Evolutionary conservation across 768 basidiomycete species (phyloP).

Genomic region (Pisolithus marmoratus): DNA sequence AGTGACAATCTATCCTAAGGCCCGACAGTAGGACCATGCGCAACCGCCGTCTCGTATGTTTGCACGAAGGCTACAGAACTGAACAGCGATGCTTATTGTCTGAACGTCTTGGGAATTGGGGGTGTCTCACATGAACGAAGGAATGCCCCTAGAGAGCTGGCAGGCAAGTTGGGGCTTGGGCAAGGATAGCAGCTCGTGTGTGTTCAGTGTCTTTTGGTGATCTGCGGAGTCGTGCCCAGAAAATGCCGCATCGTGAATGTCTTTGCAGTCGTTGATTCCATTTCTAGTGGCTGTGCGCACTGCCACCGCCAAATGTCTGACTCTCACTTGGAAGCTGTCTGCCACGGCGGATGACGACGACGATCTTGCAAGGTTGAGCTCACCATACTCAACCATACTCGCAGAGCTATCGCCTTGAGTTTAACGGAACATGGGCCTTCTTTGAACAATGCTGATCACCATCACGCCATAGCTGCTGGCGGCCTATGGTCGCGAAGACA

Average conservation of each 20-base stretch:
- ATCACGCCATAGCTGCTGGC: constrained; percentile 85
- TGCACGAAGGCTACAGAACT: constrained; percentile 44
- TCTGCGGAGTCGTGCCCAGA: too few species aligned
- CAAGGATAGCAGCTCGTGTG: too few species aligned
- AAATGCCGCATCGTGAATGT: too few species aligned
- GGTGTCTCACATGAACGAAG: constrained; percentile 22
- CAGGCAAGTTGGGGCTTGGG: too few species aligned
- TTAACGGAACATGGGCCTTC: too few species aligned
- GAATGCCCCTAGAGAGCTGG: constrained; percentile 35
- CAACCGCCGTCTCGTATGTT: constrained; percentile 36
- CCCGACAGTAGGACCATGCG: constrained; percentile 32
- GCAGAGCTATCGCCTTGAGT: constrained; percentile 49
- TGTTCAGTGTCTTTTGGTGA: too few species aligned
- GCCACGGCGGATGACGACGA: constrained; percentile 10
- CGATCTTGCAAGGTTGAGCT: constrained; percentile 21
- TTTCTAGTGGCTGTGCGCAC: too few species aligned
- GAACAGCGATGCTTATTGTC: constrained; percentile 31
- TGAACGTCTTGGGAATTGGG: constrained; percentile 30
- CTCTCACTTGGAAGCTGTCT: too few species aligned
- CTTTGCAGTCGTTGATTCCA: too few species aligned
- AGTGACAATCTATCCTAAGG: too few species aligned
- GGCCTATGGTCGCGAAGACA: constrained; percentile 87
- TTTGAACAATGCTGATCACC: constrained; percentile 14
- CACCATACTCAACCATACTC: background rate
- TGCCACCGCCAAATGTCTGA: too few species aligned